Evolutionary conservation across 805 yeast genomes (phyloP).

Genomic region (Brettanomyces anomalus): DNA sequence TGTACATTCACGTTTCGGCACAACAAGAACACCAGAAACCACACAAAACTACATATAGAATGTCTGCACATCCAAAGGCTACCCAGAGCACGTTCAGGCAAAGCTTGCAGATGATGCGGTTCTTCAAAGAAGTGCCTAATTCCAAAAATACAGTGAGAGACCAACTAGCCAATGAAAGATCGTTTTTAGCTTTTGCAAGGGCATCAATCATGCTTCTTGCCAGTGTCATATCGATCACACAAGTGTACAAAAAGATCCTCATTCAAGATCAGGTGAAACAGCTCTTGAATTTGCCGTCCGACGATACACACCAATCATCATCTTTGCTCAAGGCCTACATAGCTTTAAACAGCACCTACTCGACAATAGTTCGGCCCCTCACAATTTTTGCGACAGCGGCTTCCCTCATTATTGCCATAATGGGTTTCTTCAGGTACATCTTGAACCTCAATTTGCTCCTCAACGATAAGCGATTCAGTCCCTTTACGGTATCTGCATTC

Average conservation of each 20-base stretch:
- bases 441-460: slow-evolving; percentile 13
- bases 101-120: neutral
- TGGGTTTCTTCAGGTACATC: slow-evolving; percentile 10
- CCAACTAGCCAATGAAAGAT: slow-evolving; percentile 42
- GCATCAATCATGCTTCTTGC: slow-evolving; percentile 32
- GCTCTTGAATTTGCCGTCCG: neutral
- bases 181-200: slow-evolving; percentile 39
- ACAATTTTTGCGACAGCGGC: neutral
- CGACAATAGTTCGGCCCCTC: neutral
- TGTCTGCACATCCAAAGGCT: no score
- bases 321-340: no score
- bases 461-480: slow-evolving; percentile 7
- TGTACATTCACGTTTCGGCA: no score
- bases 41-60: no score
- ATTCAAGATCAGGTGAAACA: neutral
- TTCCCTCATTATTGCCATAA: neutral
- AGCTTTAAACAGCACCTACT: neutral
- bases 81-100: no score
- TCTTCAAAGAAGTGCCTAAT: slow-evolving; percentile 1
- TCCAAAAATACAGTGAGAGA: slow-evolving; percentile 31
- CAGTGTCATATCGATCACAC: slow-evolving; percentile 33
- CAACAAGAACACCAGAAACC: no score
- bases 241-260: slow-evolving; percentile 27
- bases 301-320: neutral
- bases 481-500: neutral